Evolutionary conservation across 768 basidiomycete genomes (phyloP).

Genomic region (Trametes villosa): DNA sequence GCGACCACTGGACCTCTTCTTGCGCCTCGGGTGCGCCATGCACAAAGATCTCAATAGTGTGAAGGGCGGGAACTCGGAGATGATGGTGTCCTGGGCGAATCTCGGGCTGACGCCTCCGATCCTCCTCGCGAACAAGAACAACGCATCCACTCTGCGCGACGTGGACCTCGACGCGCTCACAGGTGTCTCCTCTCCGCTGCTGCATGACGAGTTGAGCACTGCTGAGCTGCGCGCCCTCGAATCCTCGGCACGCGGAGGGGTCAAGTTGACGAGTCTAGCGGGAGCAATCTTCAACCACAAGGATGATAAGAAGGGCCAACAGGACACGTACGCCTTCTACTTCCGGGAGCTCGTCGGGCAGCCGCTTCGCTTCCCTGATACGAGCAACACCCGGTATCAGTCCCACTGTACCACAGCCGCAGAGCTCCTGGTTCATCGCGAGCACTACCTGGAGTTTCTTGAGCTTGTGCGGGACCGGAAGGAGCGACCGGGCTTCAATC

Average conservation of each 20-base stretch:
- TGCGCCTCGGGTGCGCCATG: slow-evolving; percentile 19
- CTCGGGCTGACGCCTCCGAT: slow-evolving; percentile 5
- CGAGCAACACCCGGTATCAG: slow-evolving; percentile 41
- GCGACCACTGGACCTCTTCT: slow-evolving; percentile 2
- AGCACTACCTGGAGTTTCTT: slow-evolving; percentile 33
- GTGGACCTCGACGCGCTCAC: not conserved
- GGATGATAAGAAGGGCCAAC: slow-evolving; percentile 42
- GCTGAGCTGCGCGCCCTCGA: not conserved
- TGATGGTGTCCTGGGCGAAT: slow-evolving; percentile 10
- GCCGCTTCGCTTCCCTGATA: slow-evolving; percentile 37
- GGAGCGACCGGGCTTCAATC: slow-evolving; percentile 26
- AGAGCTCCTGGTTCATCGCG: slow-evolving; percentile 32
- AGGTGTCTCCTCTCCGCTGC: not conserved
- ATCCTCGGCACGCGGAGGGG: slow-evolving; percentile 24
- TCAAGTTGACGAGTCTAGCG: slow-evolving; percentile 33
- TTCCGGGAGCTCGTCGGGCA: slow-evolving; percentile 30
- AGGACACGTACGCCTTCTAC: slow-evolving; percentile 33
- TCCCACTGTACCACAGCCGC: slow-evolving; percentile 37
- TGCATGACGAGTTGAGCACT: not conserved
- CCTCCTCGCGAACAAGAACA: slow-evolving; percentile 20
- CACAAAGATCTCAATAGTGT: slow-evolving; percentile 25
- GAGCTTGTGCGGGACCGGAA: slow-evolving; percentile 33
- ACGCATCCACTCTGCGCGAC: slow-evolving; percentile 6
- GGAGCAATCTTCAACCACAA: slow-evolving; percentile 41
- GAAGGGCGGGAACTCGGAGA: slow-evolving; percentile 12